Evolutionary conservation across 1,139 yeast genomes (phyloP), one percentile per base, ranked within the genome.

Genomic region (Spathaspora sp.): DNA sequence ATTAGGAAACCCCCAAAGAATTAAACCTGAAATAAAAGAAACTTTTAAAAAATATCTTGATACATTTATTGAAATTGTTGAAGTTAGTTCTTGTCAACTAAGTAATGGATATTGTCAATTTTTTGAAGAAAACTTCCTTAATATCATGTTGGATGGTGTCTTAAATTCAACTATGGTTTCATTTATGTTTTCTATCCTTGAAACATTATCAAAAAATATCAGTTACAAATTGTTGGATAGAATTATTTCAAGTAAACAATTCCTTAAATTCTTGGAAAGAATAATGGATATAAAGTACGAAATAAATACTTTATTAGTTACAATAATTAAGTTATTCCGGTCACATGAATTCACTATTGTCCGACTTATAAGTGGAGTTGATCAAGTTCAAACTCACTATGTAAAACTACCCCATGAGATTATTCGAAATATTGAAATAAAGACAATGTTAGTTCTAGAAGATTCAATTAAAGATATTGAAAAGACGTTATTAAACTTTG

Each of bases 81-180:
- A 49, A 39, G 38, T 10, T 11, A 31, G 49, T 18, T 17, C 48
- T 9, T 37, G 44, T 2, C 31, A 29, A 34, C 23, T 49, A 11
- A 46, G 47, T 10, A 27, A 38, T 16, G 16, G 31, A 10, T 46
- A 47, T 13, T 47, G 43, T 38, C 27, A 39, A 2, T 38, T 42
- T 8, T 52, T 51, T 38, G 52, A 50, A 33, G 16, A 11, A 24
- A 38, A 45, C n/a, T 44, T 51, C 9, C 34, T 52, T n/a, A 47
- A 52, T 25, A 41, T 33, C 7, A 29, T 52, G 18, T 27, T 53
- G 17, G 45, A 43, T 9, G 27, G 23, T 4, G 10, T 9, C 10
- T 36, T 36, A 20, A 41, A 44, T 20, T 42, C 38, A 15, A 36
- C 27, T 23, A 26, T 40, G 31, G 29, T 36, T 25, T 31, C 39